Base-by-base conservation (phyloP, 2,329 filamentous ascomycete genomes). In the Aspergillus transmontanensis region DNA sequence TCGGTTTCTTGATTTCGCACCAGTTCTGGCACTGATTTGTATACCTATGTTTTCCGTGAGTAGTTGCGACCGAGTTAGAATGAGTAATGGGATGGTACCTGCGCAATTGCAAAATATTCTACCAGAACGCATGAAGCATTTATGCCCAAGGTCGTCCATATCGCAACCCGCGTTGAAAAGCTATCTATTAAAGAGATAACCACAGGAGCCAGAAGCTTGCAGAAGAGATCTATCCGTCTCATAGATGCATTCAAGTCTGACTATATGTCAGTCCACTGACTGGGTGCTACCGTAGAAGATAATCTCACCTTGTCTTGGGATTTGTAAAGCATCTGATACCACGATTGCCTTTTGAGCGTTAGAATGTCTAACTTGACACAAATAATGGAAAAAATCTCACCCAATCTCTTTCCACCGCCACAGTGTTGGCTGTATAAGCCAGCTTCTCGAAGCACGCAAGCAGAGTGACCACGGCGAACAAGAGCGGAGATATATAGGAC, bases 391-490 rank as follows among this genome's bases (percentile, higher is more conserved):
- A 26, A 4, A 3, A 10, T 26, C 75, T 57, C 66, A 81, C 77
- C 90, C 90, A 92, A 69, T 93, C 90, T 69, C 87, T 81, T 73
- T 93, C 90, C 0, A 93, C 83, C 0, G 90, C 82, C 0, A 93
- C 85, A 0, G 86, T 81, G 72, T 92, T 93, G 73, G 87, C 82
- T 6, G 89, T 82, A 1, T 87, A 83, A 16, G 81, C 83, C 10
- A 92, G 75, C 73, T 93, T 93, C 76, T 93, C 91, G 1, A 89
- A 70, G 61, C 89, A 90, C 0, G 89, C 88, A 51, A 92, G 76
- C 0, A 86, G 21, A 0, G 84, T 81, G n/a, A 80, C 72, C 2
- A 72, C 34, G 2, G 68, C 67, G 63, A 82, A 72, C 2, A 82
- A 61, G 0, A 75, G 36, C 11, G 55, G 57, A 9, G 51, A 57